Base-by-base conservation (phyloP, 2,329 filamentous ascomycete species). In the Apiospora phragmitis region DNA sequence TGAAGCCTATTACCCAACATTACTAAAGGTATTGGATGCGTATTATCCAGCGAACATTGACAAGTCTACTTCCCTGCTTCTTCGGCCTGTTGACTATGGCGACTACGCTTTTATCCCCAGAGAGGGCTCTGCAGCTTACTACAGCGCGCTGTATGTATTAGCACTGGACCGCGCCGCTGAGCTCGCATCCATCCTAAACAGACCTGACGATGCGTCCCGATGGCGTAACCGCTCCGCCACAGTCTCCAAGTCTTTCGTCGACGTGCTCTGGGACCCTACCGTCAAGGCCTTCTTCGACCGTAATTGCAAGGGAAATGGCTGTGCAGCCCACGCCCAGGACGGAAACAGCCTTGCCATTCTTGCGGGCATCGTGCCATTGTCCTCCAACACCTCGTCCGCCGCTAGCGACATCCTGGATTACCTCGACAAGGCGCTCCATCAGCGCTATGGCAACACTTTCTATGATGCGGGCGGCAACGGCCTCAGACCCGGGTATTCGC, bases 21-120 rank as follows among this genome's bases (percentile, higher is more conserved):
- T 88, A 11, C 70, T 79, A 9, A 80, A 79, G 3, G 79, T 82
- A 6, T 78, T 88, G 2, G 85, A 88, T 70, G 75, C 72, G 1
- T 88, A 84, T 74, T 88, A 87, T 69, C 81, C 81, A 2, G 78
- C 79, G 3, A 76, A 84, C 47, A 85, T 82, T 9, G 81, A 85
- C 69, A 65, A 68, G 3, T 72, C 73, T 0, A 85, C 82, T 0
- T 77, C 77, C 0, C 80, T 86, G 0, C 78, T 88, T 3, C 77
- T 81, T 26, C 86, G 86, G 69, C 81, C 80, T 2, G 79, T 76
- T 6, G 79, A 79, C 1, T 86, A 86, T 71, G 86, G 86, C 4
- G 86, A 88, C 74, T 88, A 84, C 73, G 86, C 85, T 0, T 88
- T 88, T 73, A 76, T 88, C 1, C 80, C 81, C 1, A 81, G 86